Evolutionary conservation across 2,329 filamentous ascomycete species (phyloP), one percentile per base, ranked within the genome.

Genomic region (Phyllosticta citriasiana): DNA sequence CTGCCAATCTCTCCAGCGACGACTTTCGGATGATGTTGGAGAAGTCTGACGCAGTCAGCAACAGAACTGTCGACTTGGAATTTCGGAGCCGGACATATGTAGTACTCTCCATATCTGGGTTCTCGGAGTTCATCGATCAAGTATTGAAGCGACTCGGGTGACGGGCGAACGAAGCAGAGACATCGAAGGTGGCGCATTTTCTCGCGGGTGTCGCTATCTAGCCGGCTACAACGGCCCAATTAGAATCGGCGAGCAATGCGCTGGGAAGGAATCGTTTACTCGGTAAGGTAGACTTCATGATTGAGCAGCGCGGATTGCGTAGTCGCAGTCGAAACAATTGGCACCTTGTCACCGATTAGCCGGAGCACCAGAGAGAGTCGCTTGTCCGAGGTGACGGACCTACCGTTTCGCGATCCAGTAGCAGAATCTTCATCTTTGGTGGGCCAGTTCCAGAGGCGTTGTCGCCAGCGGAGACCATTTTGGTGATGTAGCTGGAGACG

Each of bases 11-110:
- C 74, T 99, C 94, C 25, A 99, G 80, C 0, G 93, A 89, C 1
- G 94, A 97, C 76, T 99, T 99, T 75, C 95, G 96, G 70, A 94
- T 87, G 63, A 99, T 88, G 73, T 99, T 99, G 79, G 91, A 97
- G 74, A 99, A 96, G 75, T 95, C 81, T 83, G 71, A 56, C 6
- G 10, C n/a, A 35, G 56, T 59, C 52, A 59, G 19, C 40, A 51
- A 3, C n/a, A 51, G n/a, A 16, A 12, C 30, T 53, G 10, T 10
- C 22, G 9, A 2, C 3, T 19, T n/a, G 30, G 10, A 8, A 74
- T 25, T n/a, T 19, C 25, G 25, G 53, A 19, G 14, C 9, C 59
- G 62, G 73, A 83, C 81, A 97, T 61, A 99, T 83, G 71, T 96
- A 86, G 76, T 99, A 99, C 77, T 99, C 94, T 66, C 94, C 93